phyloP scores from a whole-genome alignment of 2,329 filamentous ascomycete genomes.

The Gremmenia infestans region DNA sequence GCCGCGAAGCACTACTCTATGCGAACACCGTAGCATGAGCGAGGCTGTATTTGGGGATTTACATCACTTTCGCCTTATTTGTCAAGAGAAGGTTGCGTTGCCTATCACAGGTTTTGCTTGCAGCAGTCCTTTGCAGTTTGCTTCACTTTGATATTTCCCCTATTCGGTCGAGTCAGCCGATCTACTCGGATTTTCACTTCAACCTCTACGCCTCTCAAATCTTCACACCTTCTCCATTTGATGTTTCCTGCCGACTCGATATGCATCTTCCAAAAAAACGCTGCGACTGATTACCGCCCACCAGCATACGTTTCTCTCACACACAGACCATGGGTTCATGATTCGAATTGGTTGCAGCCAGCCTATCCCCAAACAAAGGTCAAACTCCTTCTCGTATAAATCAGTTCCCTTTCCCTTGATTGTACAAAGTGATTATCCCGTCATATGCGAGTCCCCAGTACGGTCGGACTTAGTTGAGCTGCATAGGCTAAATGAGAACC shows the following conservation, averaged over 20 bases:
- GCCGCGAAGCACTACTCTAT: neutral
- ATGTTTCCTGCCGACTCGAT: neutral
- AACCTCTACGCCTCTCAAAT: neutral
- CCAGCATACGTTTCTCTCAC: neutral
- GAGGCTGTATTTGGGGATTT: neutral
- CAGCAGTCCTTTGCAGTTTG: neutral
- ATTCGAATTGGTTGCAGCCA: neutral
- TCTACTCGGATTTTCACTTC: slow-evolving; percentile 11
- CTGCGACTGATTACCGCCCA: neutral
- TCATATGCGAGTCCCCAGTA: slow-evolving; percentile 9
- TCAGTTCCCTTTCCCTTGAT: neutral
- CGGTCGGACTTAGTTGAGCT: slow-evolving; percentile 2
- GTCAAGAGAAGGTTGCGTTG: neutral
- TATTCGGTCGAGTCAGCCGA: neutral
- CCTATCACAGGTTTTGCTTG: neutral
- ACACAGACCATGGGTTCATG: slow-evolving; percentile 21
- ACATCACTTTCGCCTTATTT: neutral
- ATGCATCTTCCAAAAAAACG: neutral
- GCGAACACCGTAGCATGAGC: neutral
- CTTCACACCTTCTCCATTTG: neutral
- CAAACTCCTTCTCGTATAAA: slow-evolving; percentile 12
- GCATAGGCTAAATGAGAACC: slow-evolving; percentile 16
- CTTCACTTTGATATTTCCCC: slow-evolving; percentile 1
- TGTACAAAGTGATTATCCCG: neutral
- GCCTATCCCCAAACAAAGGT: slow-evolving; percentile 16